These are phyloP conservation scores for Begonia fuchsioides DNA, from an alignment of 306 rosid genomes.

Conservation along the genomic window DNA sequence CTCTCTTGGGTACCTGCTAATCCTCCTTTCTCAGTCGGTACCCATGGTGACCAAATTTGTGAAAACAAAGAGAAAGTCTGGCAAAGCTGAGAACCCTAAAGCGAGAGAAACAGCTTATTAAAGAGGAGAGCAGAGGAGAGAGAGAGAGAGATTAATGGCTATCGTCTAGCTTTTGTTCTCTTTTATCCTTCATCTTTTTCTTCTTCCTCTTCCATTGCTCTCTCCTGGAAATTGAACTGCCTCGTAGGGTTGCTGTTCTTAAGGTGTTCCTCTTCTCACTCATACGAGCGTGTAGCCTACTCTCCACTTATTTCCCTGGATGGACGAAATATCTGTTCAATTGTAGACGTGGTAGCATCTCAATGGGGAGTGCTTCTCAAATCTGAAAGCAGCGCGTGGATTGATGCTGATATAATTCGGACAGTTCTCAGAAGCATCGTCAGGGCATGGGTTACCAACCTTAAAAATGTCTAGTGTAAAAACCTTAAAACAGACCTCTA, in stretches of 20 bases:
- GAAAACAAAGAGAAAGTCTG: conserved; percentile 28
- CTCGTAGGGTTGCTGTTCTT: conserved; percentile 38
- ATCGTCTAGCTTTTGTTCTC: background rate
- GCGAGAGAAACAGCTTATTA: conserved; percentile 8
- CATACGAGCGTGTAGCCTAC: no score
- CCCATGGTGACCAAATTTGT: conserved; percentile 42
- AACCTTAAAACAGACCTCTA: conserved; percentile 8
- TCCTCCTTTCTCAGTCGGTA: conserved; percentile 40
- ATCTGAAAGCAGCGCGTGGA: conserved; percentile 4
- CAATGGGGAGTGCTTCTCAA: conserved; percentile 9
- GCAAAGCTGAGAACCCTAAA: conserved; percentile 19
- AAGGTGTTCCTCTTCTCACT: background rate
- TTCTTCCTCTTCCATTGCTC: conserved; percentile 19
- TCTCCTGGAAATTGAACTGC: conserved; percentile 13
- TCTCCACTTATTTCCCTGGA: no score
- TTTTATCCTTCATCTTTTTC: conserved; percentile 1
- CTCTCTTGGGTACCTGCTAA: conserved; percentile 21
- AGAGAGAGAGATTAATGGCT: background rate
- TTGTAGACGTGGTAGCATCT: no score
- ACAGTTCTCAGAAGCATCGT: background rate
- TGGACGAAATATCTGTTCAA: no score
- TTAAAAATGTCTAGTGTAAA: conserved; percentile 11
- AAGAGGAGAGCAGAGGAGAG: conserved; percentile 10
- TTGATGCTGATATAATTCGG: background rate
- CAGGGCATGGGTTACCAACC: conserved; percentile 13